Base-by-base conservation (phyloP, 306 rosid species). In the Parietaria judaica region DNA sequence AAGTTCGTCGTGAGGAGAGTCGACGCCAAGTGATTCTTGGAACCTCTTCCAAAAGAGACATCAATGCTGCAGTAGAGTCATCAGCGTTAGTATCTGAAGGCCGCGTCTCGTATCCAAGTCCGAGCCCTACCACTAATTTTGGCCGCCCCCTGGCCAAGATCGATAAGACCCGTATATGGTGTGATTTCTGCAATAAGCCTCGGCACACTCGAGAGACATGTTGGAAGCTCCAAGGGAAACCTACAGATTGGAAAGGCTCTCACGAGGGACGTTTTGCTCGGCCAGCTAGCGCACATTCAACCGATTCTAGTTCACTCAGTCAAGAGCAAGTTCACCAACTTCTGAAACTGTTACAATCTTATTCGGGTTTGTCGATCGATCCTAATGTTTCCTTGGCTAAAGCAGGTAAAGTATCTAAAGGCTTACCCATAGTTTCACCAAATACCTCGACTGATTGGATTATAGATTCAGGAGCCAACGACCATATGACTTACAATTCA, bases 341-440 rank as follows among this genome's bases (percentile, higher is more conserved):
- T 51, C 54, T 51, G 7, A 51, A 51, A 23, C 54, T 51, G 7
- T 13, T 51, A 23, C 14, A 51, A n/a, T 51, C 54, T 13, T 13
- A 11, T 23, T 14, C 54, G 6, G 23, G 15, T 8, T 6, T 36
- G 3, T 35, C 1, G 51, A 5, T 31, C n/a, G 51, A 8, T 51
- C 58, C 58, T 31, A 63, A 13, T 49, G 36, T 3, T 48, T 63
- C 46, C 44, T n/a, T 63, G 3, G 37, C 58, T 34, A 35, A 63
- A 51, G 6, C 58, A 64, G 11, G 68, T 64, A 64, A 23, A 23
- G 31, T 23, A 23, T 23, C 31, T 23, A 23, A 23, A 23, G 31
- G 1, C 31, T 23, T 23, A 23, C 31, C 31, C 31, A 23, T 23
- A 23, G 31, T 23, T 23, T 23, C 31, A 23, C 31, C 1, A 23